A percentile compares a stretch with the other conserved stretches of the same genome.
Conservation (phyloP, 306 rosid species). For the Fragaria ananassa region DNA sequence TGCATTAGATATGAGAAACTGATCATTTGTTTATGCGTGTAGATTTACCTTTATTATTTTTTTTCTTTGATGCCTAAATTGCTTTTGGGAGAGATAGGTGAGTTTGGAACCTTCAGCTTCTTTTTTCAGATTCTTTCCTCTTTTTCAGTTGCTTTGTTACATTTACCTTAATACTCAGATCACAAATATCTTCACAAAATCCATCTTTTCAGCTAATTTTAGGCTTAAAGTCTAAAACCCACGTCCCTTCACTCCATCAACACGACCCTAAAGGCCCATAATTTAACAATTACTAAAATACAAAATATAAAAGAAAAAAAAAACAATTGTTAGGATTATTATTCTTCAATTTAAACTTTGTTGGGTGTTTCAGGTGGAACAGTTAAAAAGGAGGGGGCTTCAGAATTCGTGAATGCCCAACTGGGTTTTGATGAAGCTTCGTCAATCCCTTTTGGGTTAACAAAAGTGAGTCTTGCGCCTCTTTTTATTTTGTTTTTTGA, state of each 20-base stretch:
- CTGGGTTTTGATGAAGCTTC: conserved; percentile 43
- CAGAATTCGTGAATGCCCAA: conserved; percentile 22
- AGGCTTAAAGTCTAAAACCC: not conserved
- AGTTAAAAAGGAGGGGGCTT: conserved; percentile 9
- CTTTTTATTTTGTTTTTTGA: not conserved
- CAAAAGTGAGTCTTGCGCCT: conserved; percentile 2
- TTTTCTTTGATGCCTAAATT: not conserved
- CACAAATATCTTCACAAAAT: conserved; percentile 3
- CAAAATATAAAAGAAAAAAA: not conserved
- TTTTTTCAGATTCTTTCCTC: conserved; percentile 6
- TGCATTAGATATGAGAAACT: not conserved
- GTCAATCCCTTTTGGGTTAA: conserved; percentile 43
- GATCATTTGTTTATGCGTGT: not conserved
- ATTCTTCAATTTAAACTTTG: conserved; percentile 17
- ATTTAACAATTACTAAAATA: not conserved
- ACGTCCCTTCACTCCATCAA: conserved; percentile 7
- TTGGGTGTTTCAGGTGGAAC: conserved; percentile 24
- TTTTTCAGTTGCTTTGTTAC: conserved; percentile 7
- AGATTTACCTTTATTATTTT: not conserved
- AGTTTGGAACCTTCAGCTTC: conserved; percentile 18
- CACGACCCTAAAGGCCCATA: conserved; percentile 12
- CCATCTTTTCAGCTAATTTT: not conserved
- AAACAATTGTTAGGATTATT: conserved; percentile 9
- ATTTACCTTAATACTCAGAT: not conserved
- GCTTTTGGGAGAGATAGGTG: not conserved